phyloP scores from a whole-genome alignment of 768 basidiomycete genomes.

The Crassisporium funariophilum region DNA sequence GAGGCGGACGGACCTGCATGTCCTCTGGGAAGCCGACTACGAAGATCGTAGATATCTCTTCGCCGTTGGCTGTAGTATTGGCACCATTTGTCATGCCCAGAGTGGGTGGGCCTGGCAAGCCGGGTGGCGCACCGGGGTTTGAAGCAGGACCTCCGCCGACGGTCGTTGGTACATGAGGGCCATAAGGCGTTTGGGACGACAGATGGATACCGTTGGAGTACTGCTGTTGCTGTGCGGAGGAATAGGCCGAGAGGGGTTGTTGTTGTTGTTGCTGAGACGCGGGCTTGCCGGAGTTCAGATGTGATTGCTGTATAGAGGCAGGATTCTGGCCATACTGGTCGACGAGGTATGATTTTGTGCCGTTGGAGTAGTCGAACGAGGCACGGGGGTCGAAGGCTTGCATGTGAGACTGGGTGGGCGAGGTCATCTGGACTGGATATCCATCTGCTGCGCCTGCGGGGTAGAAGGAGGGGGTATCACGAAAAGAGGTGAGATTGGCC shows the following conservation, averaged over 20 bases:
- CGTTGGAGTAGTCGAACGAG: conserved; percentile 36
- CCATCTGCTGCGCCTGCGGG: conserved; percentile 33
- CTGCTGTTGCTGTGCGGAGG: conserved; percentile 19
- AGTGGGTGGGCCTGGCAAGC: conserved; percentile 27
- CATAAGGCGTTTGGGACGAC: conserved; percentile 77
- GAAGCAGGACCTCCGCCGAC: conserved; percentile 24
- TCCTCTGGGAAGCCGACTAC: conserved; percentile 99
- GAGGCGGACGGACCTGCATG: conserved; percentile 75
- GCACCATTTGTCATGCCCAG: conserved; percentile 27
- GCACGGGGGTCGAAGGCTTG: conserved; percentile 39
- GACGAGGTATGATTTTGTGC: conserved; percentile 33
- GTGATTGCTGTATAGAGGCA: conserved; percentile 20
- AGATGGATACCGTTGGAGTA: conserved; percentile 45
- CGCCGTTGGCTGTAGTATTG: conserved; percentile 44
- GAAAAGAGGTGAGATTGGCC: conserved; percentile 35
- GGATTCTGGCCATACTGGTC: conserved; percentile 36
- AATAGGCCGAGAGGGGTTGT: conserved; percentile 25
- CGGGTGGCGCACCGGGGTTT: conserved; percentile 22
- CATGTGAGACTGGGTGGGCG: conserved; percentile 40
- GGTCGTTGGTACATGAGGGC: conserved; percentile 60
- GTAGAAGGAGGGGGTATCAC: conserved; percentile 35
- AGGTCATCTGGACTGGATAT: conserved; percentile 39
- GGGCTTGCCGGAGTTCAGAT: conserved; percentile 24
- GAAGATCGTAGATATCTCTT: conserved; percentile 96
- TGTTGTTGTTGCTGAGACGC: conserved; percentile 33